Evolutionary conservation across 805 yeast species (phyloP), one percentile per base, ranked within the genome.

Genomic region (Middelhovenomyces tepae): DNA sequence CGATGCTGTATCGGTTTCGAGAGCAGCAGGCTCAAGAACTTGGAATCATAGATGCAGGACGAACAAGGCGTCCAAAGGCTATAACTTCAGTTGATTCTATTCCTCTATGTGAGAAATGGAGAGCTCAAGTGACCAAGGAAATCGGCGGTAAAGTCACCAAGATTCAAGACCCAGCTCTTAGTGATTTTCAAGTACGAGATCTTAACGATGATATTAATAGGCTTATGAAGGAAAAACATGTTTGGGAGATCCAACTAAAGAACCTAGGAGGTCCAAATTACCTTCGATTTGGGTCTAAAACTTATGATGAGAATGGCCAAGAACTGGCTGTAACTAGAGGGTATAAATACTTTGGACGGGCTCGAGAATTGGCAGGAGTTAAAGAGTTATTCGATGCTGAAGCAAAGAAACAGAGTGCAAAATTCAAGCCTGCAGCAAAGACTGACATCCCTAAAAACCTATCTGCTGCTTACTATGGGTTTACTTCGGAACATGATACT

Each of bases 311-410:
- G 41, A 46, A 15, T 55, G 56, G 19, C 24, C 15, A 26, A 9
- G 29, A 26, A 26, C 20, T 11, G 28, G 39, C 14, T 39, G 34
- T n/a, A 33, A 33, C 14, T 43, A 61, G 67, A 24, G 85, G 85
- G 1, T 74, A 73, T 42, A 59, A 79, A 35, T 87, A 81, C 54
- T 87, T 74, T 56, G 96, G 96, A 0, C 57, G 94, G 31, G 94
- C 95, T 0, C 65, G 72, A 33, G 89, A 84, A 27, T 57, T 86
- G 6, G 80, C 85, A 0, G 95, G 82, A 40, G 87, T 80, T 5
- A 60, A 65, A 33, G 65, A 65, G 37, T 40, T 71, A 15, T 40
- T 74, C 13, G 61, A 62, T 33, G 52, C 60, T 25, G 56, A 63
- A 27, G 44, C 49, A 35, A 28, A 47, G 23, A 42, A 43, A 19